Conservation (phyloP, 306 rosid genomes). For the Styphnolobium japonicum region DNA sequence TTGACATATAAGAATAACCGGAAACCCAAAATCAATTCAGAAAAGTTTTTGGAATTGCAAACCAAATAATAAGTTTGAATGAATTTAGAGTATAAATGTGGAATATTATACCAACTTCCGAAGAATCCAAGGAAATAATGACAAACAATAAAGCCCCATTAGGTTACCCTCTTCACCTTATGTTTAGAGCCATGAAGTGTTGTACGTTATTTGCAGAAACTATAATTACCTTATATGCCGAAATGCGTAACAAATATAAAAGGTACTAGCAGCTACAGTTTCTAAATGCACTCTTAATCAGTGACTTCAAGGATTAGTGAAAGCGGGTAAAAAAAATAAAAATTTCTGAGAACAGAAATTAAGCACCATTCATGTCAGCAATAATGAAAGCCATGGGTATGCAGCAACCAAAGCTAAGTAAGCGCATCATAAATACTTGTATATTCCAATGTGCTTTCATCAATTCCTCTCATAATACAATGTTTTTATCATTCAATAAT, state of each 20-base stretch:
- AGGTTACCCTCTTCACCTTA: too few relatives aligned
- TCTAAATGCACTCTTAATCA: neutral
- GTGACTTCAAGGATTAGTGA: neutral
- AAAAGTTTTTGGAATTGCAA: too few relatives aligned
- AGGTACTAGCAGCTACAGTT: neutral
- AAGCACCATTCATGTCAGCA: neutral
- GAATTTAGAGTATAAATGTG: too few relatives aligned
- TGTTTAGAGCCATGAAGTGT: too few relatives aligned
- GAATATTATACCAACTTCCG: too few relatives aligned
- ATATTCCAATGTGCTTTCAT: neutral
- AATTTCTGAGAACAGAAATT: neutral
- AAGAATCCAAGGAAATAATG: too few relatives aligned
- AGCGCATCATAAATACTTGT: neutral
- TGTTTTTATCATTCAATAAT: neutral
- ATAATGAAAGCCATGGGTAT: neutral
- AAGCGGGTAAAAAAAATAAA: neutral
- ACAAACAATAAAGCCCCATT: too few relatives aligned
- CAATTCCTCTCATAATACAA: too few relatives aligned
- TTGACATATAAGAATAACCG: too few relatives aligned
- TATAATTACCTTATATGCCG: neutral
- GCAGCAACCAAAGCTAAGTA: neutral
- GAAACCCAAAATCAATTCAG: too few relatives aligned
- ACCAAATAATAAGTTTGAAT: too few relatives aligned
- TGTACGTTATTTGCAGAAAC: neutral
- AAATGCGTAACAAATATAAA: neutral